Base-by-base conservation (phyloP, 2,329 filamentous ascomycete genomes). In the Penicillium decumbens region DNA sequence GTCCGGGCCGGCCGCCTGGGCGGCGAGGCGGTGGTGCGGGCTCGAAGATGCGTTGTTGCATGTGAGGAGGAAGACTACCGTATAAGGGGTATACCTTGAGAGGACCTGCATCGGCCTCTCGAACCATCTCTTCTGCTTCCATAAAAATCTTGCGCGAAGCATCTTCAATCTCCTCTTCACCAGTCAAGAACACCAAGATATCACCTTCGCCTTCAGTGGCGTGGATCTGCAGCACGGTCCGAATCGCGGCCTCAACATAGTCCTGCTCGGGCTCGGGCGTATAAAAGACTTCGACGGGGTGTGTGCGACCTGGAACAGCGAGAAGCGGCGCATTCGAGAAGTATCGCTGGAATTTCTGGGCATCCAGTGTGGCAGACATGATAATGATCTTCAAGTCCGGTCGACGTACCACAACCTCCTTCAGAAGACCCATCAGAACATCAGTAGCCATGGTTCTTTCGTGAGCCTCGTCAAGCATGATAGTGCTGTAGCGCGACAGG, bases 91-190 rank as follows among this genome's bases (percentile, higher is more conserved):
- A 97, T 18, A 95, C 87, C 41, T 83, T 85, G 64, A 98, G 76
- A 1, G 92, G 93, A 2, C 93, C 95, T 23, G 89, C 88, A 69
- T 95, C 90, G 32, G 89, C 89, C 72, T 98, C 93, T 62, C 90
- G 80, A 28, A 88, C 81, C 80, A 98, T 85, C 68, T 97, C 92
- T 62, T 97, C 92, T 8, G 84, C 86, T 69, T 98, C 93, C 13
- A 97, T 78, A 25, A 79, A 81, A 64, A 98, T 95, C 70, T 97
- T 95, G 53, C 91, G 82, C 64, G 88, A 90, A 4, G 92, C 89
- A 67, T 98, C 93, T 72, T 98, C 93, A 65, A 98, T 98, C 70
- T 98, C 93, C 67, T 98, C 93, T 69, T 98, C 93, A 70, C 93
- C 93, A 3, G 93, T 98, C 69, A 98, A 76, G 78, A 98, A 98